Base-by-base conservation (phyloP, 306 rosid genomes). In the Castanea crenata region DNA sequence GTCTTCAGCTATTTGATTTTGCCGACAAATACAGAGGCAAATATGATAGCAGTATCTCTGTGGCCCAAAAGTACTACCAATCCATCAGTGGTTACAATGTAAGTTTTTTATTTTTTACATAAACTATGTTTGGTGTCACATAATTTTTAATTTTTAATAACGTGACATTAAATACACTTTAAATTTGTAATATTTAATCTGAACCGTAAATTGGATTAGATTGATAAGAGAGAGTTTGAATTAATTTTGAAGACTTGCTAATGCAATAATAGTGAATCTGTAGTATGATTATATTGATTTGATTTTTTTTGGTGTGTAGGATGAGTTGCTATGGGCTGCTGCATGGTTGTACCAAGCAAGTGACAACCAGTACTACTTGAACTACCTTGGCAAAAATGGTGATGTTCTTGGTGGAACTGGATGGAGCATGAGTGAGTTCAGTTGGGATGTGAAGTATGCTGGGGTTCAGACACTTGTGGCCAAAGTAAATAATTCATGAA, bases 311-410 rank as follows among this genome's bases (percentile, higher is more conserved):
- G 46, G 1, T 54, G 4, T 2, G 35, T 87, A 95, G 98, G 99
- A 95, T 27, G 99, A 95, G 83, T 77, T 95, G 84, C 90, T 95
- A 0, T 95, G 99, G 99, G 99, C 96, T 38, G 99, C 99, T 38
- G 97, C 98, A 0, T 95, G 99, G 99, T 65, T 95, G 87, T 95
- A 87, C 83, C 97, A 95, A 83, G 99, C 99, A 69, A 90, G 89
- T 27, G 77, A 91, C 86, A 90, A 86, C 64, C 79, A 88, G 27
- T 92, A 86, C 73, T 95, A 95, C 86, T 85, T 95, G 83, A 82
- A 88, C 84, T 95, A 92, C 89, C 91, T 95, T 3, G 99, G 90
- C 2, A 86, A 84, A 56, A 95, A 95, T 63, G 98, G 91, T 51
- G 96, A 91, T 51, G 83, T 93, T 76, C 83, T 92, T 91, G 99